These are phyloP conservation scores for Plasmopara viticola DNA, from an alignment of 352 stramenopile genomes.

Conservation along the genomic window DNA sequence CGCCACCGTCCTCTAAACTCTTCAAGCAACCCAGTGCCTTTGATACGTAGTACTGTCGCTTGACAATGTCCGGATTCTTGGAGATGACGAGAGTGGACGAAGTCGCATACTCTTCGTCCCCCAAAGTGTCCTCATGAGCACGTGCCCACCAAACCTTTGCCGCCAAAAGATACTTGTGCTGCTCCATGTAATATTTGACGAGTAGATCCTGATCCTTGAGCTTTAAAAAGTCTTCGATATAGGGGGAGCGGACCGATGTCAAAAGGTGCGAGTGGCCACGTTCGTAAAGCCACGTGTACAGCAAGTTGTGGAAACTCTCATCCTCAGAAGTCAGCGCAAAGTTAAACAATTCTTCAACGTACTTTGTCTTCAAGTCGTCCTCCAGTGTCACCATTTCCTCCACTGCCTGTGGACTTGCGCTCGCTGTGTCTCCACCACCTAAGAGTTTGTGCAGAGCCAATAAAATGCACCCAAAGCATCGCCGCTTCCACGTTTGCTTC, in stretches of 20 bases:
- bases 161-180: conserved; percentile 77
- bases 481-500: conserved; percentile 64
- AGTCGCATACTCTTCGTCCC: conserved; percentile 36
- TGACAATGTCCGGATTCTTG: conserved; percentile 63
- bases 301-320: conserved; percentile 60
- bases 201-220: conserved; percentile 80
- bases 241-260: conserved; percentile 59
- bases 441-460: conserved; percentile 58
- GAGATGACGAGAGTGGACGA: conserved; percentile 30
- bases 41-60: conserved; percentile 80
- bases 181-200: conserved; percentile 83
- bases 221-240: conserved; percentile 81
- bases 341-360: conserved; percentile 68
- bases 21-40: conserved; percentile 75
- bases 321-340: conserved; percentile 68
- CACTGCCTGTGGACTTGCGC: conserved; percentile 51
- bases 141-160: conserved; percentile 81
- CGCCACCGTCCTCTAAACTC: conserved; percentile 63
- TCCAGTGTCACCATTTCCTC: conserved; percentile 74
- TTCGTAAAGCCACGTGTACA: conserved; percentile 83
- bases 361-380: conserved; percentile 57
- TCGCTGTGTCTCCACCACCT: conserved; percentile 18
- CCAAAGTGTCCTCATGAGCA: conserved; percentile 50
- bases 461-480: conserved; percentile 72
- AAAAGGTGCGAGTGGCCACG: conserved; percentile 51